Base-by-base conservation (phyloP, 225 moss, liverwort and hornwort species). In the Thuidium tamariscinum region DNA sequence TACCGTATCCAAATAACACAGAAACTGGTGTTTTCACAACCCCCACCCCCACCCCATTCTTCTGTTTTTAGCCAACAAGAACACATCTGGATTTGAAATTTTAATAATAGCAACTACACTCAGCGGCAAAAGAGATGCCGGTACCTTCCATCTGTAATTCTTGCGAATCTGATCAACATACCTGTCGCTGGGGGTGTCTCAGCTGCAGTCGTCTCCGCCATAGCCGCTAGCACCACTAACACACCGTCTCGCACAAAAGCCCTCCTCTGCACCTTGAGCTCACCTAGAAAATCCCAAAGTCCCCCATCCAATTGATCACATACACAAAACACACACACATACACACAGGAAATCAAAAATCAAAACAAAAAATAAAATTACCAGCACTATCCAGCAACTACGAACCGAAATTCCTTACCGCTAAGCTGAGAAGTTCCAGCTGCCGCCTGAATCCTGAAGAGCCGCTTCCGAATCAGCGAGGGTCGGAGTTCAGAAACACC, bases 221-320 rank as follows among this genome's bases (percentile, higher is more conserved):
- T 93, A 74, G 89, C 93, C 87, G 89, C 90, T 10, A 91, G 32
- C 44, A 82, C 67, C 66, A 89, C 87, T 36, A 93, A 42, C 57
- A 75, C 77, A 79, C 87, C 17, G 87, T 84, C 87, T 59, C 88
- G 54, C 59, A 93, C 81, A 74, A 91, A 91, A 67, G 80, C 81
- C 87, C 93, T 90, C 82, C 91, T 87, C 57, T 66, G 89, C 79
- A 92, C 86, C 71, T 74, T 79, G 81, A 90, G 60, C 69, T 86
- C 93, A 59, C 75, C 91, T 93, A 51, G 23, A 80, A 36, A 51
- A 23, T 6, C 23, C 39, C 51, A 60, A 80, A 64, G 10, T 25
- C 79, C 48, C 37, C 55, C 7, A 26, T 34, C 64, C 70, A 44
- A n/a, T 69, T 69, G 14, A 36, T 64, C 64, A 87, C 63, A 74